Conservation (phyloP, 768 basidiomycete genomes). For the Pholiota conissans region DNA sequence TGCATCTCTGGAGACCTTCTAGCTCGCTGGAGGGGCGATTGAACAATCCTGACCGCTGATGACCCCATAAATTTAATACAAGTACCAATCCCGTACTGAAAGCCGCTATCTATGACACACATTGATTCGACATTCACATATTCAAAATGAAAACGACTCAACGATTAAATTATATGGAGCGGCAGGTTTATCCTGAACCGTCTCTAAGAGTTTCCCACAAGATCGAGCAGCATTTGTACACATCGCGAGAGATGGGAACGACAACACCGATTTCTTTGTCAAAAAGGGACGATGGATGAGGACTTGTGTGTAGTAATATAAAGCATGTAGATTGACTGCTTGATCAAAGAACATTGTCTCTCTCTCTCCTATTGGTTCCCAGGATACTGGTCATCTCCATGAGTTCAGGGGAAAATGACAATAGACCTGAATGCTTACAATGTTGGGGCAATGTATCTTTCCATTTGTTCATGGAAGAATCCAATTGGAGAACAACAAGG, state of each 20-base stretch:
- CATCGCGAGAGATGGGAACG: constrained; percentile 60
- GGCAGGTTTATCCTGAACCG: constrained; percentile 33
- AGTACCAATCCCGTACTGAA: constrained; percentile 49
- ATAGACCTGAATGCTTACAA: constrained; percentile 31
- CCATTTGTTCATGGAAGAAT: constrained; percentile 63
- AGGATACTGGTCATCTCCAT: constrained; percentile 28
- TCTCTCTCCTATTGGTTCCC: constrained; percentile 35
- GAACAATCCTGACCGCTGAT: constrained; percentile 35
- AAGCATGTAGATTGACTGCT: constrained; percentile 45
- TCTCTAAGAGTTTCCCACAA: constrained; percentile 65
- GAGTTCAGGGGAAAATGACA: neutral
- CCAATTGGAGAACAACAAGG: constrained; percentile 56
- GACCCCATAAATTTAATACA: constrained; percentile 59
- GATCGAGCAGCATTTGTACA: constrained; percentile 75
- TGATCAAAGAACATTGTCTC: constrained; percentile 41
- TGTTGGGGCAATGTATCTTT: constrained; percentile 58
- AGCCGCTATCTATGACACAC: constrained; percentile 26
- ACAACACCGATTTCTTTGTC: constrained; percentile 34
- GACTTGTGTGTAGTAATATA: constrained; percentile 55
- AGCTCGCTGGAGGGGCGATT: constrained; percentile 44
- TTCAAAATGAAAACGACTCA: constrained; percentile 16
- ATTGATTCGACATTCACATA: neutral
- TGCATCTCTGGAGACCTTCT: constrained; percentile 51
- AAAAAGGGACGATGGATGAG: constrained; percentile 73
- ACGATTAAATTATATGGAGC: constrained; percentile 11